A percentile compares a stretch with the other conserved stretches of the same genome.
These are phyloP conservation scores for Blastocystis hominis DNA, from an alignment of 352 stramenopile species.

Conservation along the genomic window DNA sequence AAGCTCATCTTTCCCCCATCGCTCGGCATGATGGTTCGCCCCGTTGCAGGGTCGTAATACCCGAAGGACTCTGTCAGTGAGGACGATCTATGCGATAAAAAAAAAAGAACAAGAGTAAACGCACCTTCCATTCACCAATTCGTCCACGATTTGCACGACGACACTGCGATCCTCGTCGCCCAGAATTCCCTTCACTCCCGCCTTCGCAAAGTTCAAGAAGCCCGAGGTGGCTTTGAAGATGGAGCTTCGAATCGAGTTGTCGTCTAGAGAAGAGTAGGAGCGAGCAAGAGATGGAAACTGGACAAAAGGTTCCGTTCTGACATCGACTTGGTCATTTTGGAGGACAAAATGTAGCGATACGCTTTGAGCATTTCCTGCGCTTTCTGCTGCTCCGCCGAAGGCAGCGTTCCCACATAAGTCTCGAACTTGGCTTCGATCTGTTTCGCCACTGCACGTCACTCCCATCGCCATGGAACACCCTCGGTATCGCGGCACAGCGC, in stretches of 20 bases:
- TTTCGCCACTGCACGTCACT: neutral
- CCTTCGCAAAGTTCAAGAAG: constrained; percentile 43
- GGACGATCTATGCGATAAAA: neutral
- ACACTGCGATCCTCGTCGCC: constrained; percentile 39
- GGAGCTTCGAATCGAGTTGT: constrained; percentile 41
- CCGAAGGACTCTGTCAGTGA: constrained; percentile 46
- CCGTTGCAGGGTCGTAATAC: constrained; percentile 51
- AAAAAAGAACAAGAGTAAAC: neutral
- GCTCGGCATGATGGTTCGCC: constrained; percentile 27
- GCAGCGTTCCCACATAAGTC: neutral
- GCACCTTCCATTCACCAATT: constrained; percentile 12
- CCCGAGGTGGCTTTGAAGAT: constrained; percentile 28
- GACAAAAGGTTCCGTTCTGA: constrained; percentile 6
- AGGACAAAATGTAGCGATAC: constrained; percentile 21
- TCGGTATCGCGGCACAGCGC: constrained; percentile 1
- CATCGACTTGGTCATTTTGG: neutral
- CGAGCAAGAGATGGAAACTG: neutral
- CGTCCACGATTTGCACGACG: constrained; percentile 49
- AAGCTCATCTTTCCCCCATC: constrained; percentile 24
- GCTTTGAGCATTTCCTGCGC: constrained; percentile 30
- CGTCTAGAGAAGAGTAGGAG: neutral
- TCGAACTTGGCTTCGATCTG: constrained; percentile 1
- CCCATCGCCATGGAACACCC: neutral
- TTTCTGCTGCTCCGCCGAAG: neutral
- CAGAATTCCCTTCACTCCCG: constrained; percentile 53